Evolutionary conservation across 768 basidiomycete species (phyloP).

Genomic region (Phylloporus rhodoxanthus): DNA sequence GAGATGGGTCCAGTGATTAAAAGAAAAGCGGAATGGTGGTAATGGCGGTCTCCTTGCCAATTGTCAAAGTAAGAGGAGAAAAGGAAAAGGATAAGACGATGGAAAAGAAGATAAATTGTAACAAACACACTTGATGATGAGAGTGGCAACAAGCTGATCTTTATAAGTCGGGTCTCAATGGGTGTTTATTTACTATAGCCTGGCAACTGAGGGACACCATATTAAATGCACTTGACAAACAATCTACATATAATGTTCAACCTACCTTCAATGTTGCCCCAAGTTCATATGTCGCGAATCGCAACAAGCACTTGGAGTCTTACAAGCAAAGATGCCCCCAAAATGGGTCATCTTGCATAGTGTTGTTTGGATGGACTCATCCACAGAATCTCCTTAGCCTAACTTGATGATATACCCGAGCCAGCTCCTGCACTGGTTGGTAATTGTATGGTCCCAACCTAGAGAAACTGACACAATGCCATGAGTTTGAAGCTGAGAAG

Average conservation of each 20-base stretch:
- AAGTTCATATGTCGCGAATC: conserved; percentile 63
- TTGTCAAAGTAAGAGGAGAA: too few relatives aligned
- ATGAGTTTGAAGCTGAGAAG: conserved; percentile 49
- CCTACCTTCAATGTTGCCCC: conserved; percentile 87
- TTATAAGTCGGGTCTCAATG: too few relatives aligned
- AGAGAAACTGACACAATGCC: conserved; percentile 67
- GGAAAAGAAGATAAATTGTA: too few relatives aligned
- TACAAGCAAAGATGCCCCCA: conserved; percentile 81
- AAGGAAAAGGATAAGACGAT: too few relatives aligned
- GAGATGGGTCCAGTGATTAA: too few relatives aligned
- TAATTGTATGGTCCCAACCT: conserved; percentile 93
- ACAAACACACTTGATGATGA: too few relatives aligned
- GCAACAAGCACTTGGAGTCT: conserved; percentile 87
- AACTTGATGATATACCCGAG: conserved; percentile 80
- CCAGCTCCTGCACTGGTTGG: conserved; percentile 68
- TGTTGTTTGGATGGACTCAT: conserved; percentile 70
- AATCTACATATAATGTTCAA: neutral
- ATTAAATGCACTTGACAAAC: neutral
- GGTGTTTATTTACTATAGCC: conserved; percentile 75
- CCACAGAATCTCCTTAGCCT: conserved; percentile 38
- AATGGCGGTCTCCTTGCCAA: too few relatives aligned
- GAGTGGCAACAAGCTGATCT: too few relatives aligned
- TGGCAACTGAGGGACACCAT: conserved; percentile 18
- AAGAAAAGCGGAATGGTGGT: too few relatives aligned
- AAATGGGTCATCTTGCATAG: conserved; percentile 76